Evolutionary conservation across 192 early-diverging fungal species (phyloP), one percentile per base, ranked within the genome.

Genomic region (Gonapodya prolifera): DNA sequence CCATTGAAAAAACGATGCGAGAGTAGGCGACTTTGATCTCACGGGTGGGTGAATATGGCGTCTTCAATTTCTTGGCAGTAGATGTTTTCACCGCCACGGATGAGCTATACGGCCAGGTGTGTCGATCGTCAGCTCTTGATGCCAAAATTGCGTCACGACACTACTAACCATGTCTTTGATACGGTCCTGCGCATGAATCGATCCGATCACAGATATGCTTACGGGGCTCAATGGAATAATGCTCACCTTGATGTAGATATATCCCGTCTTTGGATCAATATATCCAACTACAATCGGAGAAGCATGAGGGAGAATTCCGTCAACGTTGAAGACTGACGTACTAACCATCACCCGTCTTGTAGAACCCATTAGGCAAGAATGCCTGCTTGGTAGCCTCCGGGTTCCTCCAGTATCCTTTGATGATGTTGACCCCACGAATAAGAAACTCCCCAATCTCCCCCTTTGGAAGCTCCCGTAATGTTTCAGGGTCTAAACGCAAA

Each of bases 351-450:
- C 81, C 81, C 33, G 81, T 82, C 29, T 73, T 34, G 76, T 79
- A 74, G 75, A 75, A 82, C n/a, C 81, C 81, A 30, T 80, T 70
- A 1, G 8, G 13, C 45, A 76, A 35, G 34, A 82, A 36, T 2
- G 76, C 18, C 23, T 74, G 36, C 16, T 30, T 30, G 28, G 81
- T 78, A 33, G 34, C 71, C 28, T 80, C 69, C 17, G 81, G 73
- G 31, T 82, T 35, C 28, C 75, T 82, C 70, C 70, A 80, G 77
- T 82, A 82, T 28, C 79, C 77, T 34, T 79, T 80, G 77, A 79
- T 31, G 77, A 79, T 73, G 1, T 78, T 79, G 16, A 73, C 75
- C 18, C 79, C 79, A 34, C 35, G 79, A 8, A 0, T 76, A 33
- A 0, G 30, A n/a, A 69, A 69, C 45, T 69, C 45, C 13, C 45